phyloP scores from a whole-genome alignment of 352 stramenopile genomes.

The Phytophthora multivora region DNA sequence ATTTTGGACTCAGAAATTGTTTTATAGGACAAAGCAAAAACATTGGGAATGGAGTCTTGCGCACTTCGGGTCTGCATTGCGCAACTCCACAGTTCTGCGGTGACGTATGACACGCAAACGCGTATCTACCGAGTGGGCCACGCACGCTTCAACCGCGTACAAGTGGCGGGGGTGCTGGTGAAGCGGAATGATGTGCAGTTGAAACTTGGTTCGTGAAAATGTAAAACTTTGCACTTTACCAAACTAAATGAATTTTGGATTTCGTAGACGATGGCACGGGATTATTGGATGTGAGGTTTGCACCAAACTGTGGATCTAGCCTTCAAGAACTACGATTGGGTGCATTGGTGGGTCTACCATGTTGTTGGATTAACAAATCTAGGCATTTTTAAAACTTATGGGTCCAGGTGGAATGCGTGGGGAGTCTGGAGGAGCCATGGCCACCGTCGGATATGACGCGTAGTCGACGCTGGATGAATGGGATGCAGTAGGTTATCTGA shows the following conservation, averaged over 20 bases:
- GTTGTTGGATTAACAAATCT: background rate
- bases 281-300: constrained; percentile 30
- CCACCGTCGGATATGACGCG: constrained; percentile 17
- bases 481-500: constrained; percentile 32
- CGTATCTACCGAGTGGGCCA: constrained; percentile 25
- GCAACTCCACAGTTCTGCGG: constrained; percentile 29
- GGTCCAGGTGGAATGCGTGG: constrained; percentile 47
- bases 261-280: constrained; percentile 49
- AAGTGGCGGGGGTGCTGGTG: constrained; percentile 40
- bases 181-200: constrained; percentile 24
- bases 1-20: constrained; percentile 1
- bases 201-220: constrained; percentile 34
- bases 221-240: background rate
- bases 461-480: constrained; percentile 39
- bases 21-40: background rate
- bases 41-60: constrained; percentile 26
- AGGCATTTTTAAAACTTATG: constrained; percentile 1
- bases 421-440: constrained; percentile 31
- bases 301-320: background rate
- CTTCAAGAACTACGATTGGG: constrained; percentile 27
- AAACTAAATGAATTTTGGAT: background rate
- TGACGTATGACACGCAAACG: constrained; percentile 21
- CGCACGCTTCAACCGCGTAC: constrained; percentile 26
- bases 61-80: constrained; percentile 37
- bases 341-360: constrained; percentile 29